Percentiles rank a stretch among this genome's conserved stretches.
These are phyloP conservation scores for Apiotrichum mycotoxinovorans DNA, from an alignment of 1,284 basidiomycete species.

Conservation along the genomic window DNA sequence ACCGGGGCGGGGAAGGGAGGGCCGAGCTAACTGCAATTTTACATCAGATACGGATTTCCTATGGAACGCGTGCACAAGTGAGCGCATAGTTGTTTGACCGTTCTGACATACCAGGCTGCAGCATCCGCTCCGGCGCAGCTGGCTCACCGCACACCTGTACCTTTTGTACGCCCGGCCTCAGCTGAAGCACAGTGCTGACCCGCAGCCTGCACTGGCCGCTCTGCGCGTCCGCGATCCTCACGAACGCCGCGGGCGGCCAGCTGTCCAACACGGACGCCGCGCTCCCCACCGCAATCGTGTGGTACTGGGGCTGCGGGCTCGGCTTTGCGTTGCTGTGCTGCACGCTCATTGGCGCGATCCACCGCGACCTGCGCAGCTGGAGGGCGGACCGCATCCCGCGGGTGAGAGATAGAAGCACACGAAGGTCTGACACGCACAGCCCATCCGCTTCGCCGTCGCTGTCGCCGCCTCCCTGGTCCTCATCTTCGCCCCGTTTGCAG, in stretches of 20 bases:
- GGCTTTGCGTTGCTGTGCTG: conserved; percentile 39
- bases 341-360: conserved; percentile 38
- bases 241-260: not conserved
- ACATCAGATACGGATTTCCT: not conserved
- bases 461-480: conserved; percentile 17
- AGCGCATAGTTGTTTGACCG: too few species aligned
- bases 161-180: not conserved
- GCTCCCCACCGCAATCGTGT: not conserved
- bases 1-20: too few species aligned
- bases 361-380: conserved; percentile 28
- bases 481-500: conserved; percentile 24
- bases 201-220: not conserved
- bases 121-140: not conserved
- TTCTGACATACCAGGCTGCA: too few species aligned
- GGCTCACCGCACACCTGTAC: not conserved
- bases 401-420: conserved; percentile 3
- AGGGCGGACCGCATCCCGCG: conserved; percentile 16
- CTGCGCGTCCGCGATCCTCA: not conserved
- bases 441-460: conserved; percentile 12
- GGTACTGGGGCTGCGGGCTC: conserved; percentile 49
- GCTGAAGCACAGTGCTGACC: too few species aligned
- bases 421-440: conserved; percentile 9
- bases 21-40: not conserved
- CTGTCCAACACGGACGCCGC: not conserved
- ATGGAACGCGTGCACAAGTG: not conserved